phyloP scores from a whole-genome alignment of 2,329 filamentous ascomycete species.

The Paraphaeosphaeria sporulosa region DNA sequence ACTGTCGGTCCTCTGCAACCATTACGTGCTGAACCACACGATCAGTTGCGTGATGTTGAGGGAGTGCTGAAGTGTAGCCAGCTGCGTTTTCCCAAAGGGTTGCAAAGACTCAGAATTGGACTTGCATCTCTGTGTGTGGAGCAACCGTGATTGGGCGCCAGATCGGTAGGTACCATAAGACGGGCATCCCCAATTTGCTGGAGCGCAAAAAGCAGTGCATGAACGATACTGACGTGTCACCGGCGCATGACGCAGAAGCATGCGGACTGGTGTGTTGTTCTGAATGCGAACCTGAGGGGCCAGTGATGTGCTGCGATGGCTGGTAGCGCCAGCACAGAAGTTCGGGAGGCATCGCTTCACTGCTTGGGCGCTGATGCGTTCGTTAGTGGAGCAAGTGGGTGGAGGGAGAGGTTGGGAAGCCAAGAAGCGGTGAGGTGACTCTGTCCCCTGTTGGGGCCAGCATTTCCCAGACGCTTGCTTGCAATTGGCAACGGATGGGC shows the following conservation, averaged over 20 bases:
- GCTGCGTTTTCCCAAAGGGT: too few species aligned
- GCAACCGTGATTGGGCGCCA: background rate
- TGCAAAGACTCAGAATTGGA: background rate
- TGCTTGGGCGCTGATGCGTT: constrained; percentile 24
- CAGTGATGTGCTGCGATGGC: constrained; percentile 29
- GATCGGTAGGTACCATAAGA: background rate
- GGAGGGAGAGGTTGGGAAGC: constrained; percentile 5
- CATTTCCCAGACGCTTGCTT: too few species aligned
- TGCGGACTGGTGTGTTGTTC: constrained; percentile 15
- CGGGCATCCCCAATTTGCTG: background rate
- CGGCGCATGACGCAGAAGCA: constrained; percentile 18
- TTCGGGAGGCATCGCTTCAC: constrained; percentile 25
- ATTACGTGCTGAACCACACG: background rate
- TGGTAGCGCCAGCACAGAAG: constrained; percentile 11
- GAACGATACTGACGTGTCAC: constrained; percentile 47
- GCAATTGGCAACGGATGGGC: background rate
- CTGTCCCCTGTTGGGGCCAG: too few species aligned
- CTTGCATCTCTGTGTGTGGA: background rate
- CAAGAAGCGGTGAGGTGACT: background rate
- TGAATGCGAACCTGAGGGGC: constrained; percentile 32
- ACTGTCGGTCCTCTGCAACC: background rate
- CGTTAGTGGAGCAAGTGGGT: background rate
- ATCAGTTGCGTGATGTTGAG: background rate
- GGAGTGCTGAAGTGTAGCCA: constrained; percentile 7
- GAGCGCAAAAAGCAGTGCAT: constrained; percentile 25